Conservation (phyloP, 2,329 filamentous ascomycete genomes). For the Colletotrichum tamarilloi region DNA sequence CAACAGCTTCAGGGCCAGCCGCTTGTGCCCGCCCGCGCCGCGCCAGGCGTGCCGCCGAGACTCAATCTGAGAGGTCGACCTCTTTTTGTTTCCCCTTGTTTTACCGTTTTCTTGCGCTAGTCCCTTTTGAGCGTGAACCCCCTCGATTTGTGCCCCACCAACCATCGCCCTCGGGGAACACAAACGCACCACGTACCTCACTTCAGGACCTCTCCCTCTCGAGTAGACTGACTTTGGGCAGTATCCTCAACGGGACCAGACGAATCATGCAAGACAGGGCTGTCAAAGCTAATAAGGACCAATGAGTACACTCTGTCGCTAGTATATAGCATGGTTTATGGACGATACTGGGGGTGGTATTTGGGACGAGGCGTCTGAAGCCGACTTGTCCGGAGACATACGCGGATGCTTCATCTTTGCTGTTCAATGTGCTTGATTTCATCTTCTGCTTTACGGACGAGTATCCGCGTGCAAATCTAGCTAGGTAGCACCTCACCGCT, state of each 20-base stretch:
- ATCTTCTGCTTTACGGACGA: not conserved
- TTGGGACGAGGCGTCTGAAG: not conserved
- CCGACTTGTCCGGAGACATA: not conserved
- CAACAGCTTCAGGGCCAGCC: not conserved
- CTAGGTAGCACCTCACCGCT: too few relatives aligned
- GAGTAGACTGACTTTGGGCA: conserved; percentile 15
- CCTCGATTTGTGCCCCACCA: conserved; percentile 36
- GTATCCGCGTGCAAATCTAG: too few relatives aligned
- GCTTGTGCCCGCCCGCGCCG: not conserved
- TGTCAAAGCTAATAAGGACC: not conserved
- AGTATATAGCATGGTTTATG: not conserved
- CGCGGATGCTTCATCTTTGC: not conserved
- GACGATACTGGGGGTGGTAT: not conserved
- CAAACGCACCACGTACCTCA: conserved; percentile 2
- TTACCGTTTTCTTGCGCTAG: conserved; percentile 33
- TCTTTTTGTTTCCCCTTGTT: conserved; percentile 27
- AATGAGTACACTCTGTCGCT: not conserved
- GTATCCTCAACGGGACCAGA: not conserved
- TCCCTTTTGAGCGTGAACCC: conserved; percentile 29
- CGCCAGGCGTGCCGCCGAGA: conserved; percentile 26
- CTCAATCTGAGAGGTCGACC: conserved; percentile 28
- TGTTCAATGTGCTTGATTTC: not conserved
- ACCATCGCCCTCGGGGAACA: conserved; percentile 2
- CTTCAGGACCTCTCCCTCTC: not conserved
- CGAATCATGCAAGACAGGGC: conserved; percentile 16